These are phyloP conservation scores for Chrysanthemum lavandulifolium DNA, from an alignment of 129 eudicot genomes.

Conservation along the genomic window DNA sequence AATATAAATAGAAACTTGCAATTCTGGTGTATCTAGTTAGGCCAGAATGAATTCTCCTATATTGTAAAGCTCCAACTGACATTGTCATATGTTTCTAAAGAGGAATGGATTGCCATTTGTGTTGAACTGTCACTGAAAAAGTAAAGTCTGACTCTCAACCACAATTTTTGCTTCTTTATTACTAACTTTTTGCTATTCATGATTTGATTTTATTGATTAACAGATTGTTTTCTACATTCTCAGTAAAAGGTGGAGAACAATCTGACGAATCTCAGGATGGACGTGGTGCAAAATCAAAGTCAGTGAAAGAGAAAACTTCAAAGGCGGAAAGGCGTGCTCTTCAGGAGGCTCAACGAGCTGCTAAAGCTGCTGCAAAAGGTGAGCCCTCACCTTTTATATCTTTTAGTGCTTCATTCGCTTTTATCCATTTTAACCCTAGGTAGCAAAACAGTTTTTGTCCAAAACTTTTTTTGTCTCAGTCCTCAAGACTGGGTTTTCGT, in stretches of 20 bases:
- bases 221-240: constrained; percentile 16
- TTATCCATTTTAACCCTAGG: constrained; percentile 3
- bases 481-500: too few relatives aligned
- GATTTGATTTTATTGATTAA: constrained; percentile 14
- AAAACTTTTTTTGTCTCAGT: too few relatives aligned
- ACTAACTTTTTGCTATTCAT: not conserved
- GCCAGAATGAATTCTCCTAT: not conserved
- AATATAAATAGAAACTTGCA: not conserved
- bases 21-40: not conserved
- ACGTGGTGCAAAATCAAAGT: constrained; percentile 42
- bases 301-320: constrained; percentile 73
- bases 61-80: not conserved
- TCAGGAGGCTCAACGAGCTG: constrained; percentile 92
- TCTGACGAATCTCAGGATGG: constrained; percentile 48
- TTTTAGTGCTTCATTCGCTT: not conserved
- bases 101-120: not conserved
- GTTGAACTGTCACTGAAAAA: not conserved
- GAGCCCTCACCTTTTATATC: not conserved
- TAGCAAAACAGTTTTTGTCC: not conserved
- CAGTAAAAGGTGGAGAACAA: constrained; percentile 45
- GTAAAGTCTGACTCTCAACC: constrained; percentile 1
- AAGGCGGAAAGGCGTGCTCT: constrained; percentile 95
- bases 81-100: constrained; percentile 2
- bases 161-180: not conserved
- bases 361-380: constrained; percentile 88